Evolutionary conservation across 2,329 filamentous ascomycete genomes (phyloP), one percentile per base, ranked within the genome.

Genomic region (Corynespora cassiicola): DNA sequence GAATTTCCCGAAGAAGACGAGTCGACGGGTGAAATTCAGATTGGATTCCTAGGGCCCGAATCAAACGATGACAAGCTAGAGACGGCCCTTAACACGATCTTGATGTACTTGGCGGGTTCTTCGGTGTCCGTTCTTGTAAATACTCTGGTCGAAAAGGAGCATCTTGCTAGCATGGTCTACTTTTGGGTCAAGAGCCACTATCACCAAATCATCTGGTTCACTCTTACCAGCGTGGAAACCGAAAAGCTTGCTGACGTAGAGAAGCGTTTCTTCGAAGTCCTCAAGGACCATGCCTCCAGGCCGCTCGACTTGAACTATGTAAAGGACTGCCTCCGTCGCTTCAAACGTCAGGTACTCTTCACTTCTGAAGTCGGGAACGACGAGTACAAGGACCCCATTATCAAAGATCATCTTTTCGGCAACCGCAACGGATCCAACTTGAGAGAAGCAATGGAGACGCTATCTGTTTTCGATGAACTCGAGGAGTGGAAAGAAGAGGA

Each of bases 1-100:
- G 86, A 95, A 47, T 99, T 99, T 57, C 94, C 94, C 0, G 94
- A 99, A 64, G 92, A 96, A 58, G 94, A 99, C 52, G 94, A 99
- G 64, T 92, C 90, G 0, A 88, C 85, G 39, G 94, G 94, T 23
- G 92, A 97, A 63, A 84, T 97, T 32, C 74, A 89, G 31, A 84
- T 96, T 14, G 87, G 81, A 1, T 96, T 95, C 71, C 84, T 97
- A 38, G 94, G 94, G 1, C 94, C 94, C 0, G 79, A 86, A 54
- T 90, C 87, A 66, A 87, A 81, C 36, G 84, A 96, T 54, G 68
- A 80, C 25, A 43, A 68, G 22, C 56, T 56, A 59, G 75, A 81
- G 8, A 85, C 85, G 10, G 94, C 91, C 1, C 72, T 96, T 3
- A 87, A 88, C 47, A 82, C 95, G 33, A 72, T 95, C 2, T 77